A percentile compares a stretch with the other conserved stretches of the same genome.
These are phyloP conservation scores for Cerioporus squamosus DNA, from an alignment of 1,284 basidiomycete species.

Conservation along the genomic window DNA sequence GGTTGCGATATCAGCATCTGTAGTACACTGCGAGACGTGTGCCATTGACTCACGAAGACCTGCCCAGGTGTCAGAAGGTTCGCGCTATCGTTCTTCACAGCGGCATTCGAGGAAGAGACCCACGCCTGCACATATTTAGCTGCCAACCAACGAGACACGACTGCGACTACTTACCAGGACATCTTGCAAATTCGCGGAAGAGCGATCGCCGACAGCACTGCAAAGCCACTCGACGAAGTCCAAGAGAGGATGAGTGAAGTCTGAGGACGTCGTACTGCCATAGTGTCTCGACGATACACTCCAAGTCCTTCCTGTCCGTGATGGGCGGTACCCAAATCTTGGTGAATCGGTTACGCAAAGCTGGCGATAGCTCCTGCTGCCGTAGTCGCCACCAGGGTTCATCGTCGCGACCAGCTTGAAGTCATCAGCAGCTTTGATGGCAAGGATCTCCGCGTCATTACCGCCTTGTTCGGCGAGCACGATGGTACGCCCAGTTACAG, in stretches of 20 bases:
- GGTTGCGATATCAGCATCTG: background rate
- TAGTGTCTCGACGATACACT: constrained; percentile 77
- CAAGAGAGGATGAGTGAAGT: constrained; percentile 71
- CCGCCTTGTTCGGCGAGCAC: constrained; percentile 95
- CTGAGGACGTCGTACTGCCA: constrained; percentile 71
- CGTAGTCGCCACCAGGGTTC: constrained; percentile 99
- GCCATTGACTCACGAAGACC: constrained; percentile 72
- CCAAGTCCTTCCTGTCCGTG: constrained; percentile 75
- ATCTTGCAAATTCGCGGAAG: constrained; percentile 84
- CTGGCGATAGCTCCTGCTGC: constrained; percentile 99
- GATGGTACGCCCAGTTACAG: constrained; percentile 89
- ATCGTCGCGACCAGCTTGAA: constrained; percentile 98
- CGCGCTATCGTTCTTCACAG: constrained; percentile 42
- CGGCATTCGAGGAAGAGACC: constrained; percentile 86
- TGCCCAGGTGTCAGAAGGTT: constrained; percentile 49
- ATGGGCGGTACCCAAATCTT: constrained; percentile 99
- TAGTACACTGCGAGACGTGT: background rate
- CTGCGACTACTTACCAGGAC: constrained; percentile 67
- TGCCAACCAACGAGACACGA: background rate
- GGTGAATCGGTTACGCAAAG: constrained; percentile 96
- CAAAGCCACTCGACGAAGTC: constrained; percentile 88
- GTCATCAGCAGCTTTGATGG: constrained; percentile 62
- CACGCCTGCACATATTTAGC: constrained; percentile 69
- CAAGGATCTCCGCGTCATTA: constrained; percentile 69
- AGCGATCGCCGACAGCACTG: constrained; percentile 64